Evolutionary conservation across 176 grass and related monocot species (phyloP), one percentile per base, ranked within the genome.

Genomic region (Carex parvula): DNA sequence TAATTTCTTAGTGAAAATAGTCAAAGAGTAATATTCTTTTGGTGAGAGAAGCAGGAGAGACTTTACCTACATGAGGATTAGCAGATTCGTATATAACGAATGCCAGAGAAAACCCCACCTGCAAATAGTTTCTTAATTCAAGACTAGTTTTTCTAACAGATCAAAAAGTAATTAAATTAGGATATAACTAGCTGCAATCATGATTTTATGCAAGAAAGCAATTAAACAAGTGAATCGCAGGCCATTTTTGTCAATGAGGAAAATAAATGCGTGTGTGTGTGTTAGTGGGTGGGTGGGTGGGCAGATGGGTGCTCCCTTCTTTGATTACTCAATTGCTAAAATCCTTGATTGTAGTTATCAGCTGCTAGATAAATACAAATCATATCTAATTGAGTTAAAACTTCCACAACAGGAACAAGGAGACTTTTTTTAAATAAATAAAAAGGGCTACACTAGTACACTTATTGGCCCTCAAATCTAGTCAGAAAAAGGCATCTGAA

Each of bases 31-130:
- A 3, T 37, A 17, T 32, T 70, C 10, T 20, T 70, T 61, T 37
- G 44, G 18, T 56, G 70, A 70, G 22, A 4, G 46, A 35, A 64
- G 32, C 18, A 35, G 32, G 13, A 58, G 81, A 58, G 18, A 83
- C 32, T 86, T 94, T 85, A 98, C 95, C 95, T 70, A 94, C 89
- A 82, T 98, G 95, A 32, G 95, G 95, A 85, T 98, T 94, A 81
- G 95, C 95, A 1, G 95, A 98, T 78, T 98, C 91, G 87, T 98
- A 86, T 46, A 98, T 98, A 33, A 98, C 95, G 79, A 98, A 98
- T 56, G 95, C 95, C 84, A 98, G 88, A 55, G 95, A 94, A 68
- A 98, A 88, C 46, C 88, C 92, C 15, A 98, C 95, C 95, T 98
- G 66, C 46, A 90, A 84, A 79, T 5, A 85, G 84, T 39, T 86